phyloP scores from a whole-genome alignment of 108 stramenopile genomes.

The Epipyxis sp. region DNA sequence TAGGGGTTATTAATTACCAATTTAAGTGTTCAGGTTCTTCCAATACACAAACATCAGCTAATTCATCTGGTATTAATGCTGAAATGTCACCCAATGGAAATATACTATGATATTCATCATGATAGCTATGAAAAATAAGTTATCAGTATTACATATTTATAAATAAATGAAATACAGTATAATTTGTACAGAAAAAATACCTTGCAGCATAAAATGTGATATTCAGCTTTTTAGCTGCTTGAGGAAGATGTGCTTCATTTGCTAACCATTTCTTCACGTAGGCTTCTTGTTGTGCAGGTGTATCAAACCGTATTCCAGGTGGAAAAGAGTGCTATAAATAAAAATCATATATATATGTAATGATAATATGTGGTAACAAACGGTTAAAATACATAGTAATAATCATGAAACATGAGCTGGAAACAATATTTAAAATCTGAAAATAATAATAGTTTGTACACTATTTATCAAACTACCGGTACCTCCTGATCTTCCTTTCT shows the following conservation, averaged over 20 bases:
- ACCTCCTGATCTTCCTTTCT: conserved; percentile 62
- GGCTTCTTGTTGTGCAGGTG: conserved; percentile 64
- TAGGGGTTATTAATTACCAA: conserved; percentile 64
- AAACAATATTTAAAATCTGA: no score
- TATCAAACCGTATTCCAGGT: conserved; percentile 56
- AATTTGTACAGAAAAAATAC: conserved; percentile 41
- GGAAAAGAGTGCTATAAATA: conserved; percentile 40
- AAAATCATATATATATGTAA: no score
- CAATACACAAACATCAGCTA: conserved; percentile 79
- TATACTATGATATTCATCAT: conserved; percentile 74
- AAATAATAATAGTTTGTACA: no score
- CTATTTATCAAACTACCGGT: no score
- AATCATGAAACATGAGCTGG: no score
- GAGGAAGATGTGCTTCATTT: conserved; percentile 61
- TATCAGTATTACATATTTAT: no score
- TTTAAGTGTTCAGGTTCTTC: conserved; percentile 95
- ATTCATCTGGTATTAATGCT: conserved; percentile 64
- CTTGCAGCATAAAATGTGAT: conserved; percentile 9
- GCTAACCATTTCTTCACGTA: conserved; percentile 66
- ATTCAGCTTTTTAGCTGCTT: conserved; percentile 55
- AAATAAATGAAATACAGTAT: conserved; percentile 66
- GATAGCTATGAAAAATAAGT: conserved; percentile 65
- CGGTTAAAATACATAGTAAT: no score
- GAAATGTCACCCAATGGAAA: conserved; percentile 77
- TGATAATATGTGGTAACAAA: no score